Base-by-base conservation (phyloP, 352 stramenopile genomes). In the Phytophthora sp. region DNA sequence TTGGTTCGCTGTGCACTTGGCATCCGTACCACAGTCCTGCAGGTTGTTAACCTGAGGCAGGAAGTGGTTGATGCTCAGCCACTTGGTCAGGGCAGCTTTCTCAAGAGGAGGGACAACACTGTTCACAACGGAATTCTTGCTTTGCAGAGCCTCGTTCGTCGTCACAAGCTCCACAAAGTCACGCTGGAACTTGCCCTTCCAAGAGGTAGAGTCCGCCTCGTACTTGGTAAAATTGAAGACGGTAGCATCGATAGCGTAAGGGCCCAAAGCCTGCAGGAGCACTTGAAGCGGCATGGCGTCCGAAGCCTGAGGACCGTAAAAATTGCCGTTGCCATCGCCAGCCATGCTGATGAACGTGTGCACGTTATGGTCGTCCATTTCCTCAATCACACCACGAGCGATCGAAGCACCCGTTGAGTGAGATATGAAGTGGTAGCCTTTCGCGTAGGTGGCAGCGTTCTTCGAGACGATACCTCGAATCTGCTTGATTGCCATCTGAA, bases 361-460 rank as follows among this genome's bases (percentile, higher is more conserved):
- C 3, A 78, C 75, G 2, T 80, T 78, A 64, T 85, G 79, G 57
- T 85, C 68, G 37, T 89, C 72, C 76, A 82, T 84, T 20, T 84
- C 69, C 55, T 87, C 72, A 18, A 87, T 69, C 18, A 89, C 77
- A 18, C 62, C 75, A 21, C 79, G 74, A 21, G 75, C 55, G 12
- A 89, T 52, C 3, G 76, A 62, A 0, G 66, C 76, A 18, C 79
- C 79, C 18, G 76, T 69, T 7, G 79, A 89, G 49, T 89, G 75
- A 15, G 66, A 62, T 3, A 87, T 54, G 34, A 89, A 76, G 52
- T 79, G 59, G 67, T 89, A 89, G 35, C 79, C 77, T 17, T 73
- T 56, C 35, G 56, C 65, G 45, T 78, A 87, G 26, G 39, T 30
- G 9, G 54, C 28, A 5, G 58, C 24, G 55, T 76, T 62, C 30